Evolutionary conservation across 2,329 filamentous ascomycete species (phyloP).

Genomic region (Alternaria solani): DNA sequence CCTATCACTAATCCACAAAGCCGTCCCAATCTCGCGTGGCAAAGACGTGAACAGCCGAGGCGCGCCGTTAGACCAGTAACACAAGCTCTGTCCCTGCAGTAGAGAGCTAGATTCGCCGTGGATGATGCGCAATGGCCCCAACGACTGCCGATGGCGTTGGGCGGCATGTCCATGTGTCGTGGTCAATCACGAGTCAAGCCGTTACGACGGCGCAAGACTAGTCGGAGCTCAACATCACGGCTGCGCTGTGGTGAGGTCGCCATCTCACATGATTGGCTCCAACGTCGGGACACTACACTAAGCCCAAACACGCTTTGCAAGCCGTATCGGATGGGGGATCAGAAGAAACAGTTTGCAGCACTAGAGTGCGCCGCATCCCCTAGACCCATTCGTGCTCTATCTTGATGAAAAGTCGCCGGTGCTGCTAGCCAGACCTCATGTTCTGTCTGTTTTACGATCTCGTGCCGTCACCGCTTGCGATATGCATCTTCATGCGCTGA

Average conservation of each 20-base stretch:
- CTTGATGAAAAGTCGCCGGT: not conserved
- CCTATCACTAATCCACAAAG: too few relatives aligned
- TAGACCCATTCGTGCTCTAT: not conserved
- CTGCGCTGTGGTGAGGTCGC: not conserved
- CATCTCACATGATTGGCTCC: not conserved
- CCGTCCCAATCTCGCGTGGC: not conserved
- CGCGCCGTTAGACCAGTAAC: not conserved
- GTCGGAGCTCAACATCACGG: not conserved
- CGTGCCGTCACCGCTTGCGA: not conserved
- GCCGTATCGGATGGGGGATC: not conserved
- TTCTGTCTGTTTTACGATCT: not conserved
- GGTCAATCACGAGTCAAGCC: not conserved
- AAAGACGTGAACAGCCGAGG: not conserved
- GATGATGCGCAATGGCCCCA: not conserved
- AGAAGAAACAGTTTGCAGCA: not conserved
- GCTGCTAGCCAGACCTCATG: not conserved
- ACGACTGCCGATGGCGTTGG: not conserved
- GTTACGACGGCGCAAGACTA: not conserved
- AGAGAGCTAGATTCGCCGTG: not conserved
- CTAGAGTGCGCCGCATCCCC: not conserved
- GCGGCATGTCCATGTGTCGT: not conserved
- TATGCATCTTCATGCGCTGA: constrained; percentile 5
- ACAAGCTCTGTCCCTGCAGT: not conserved
- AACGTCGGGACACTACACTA: not conserved
- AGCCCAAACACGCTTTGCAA: constrained; percentile 3